phyloP scores from a whole-genome alignment of 495 filamentous ascomycete genomes.

The Podospora didyma region DNA sequence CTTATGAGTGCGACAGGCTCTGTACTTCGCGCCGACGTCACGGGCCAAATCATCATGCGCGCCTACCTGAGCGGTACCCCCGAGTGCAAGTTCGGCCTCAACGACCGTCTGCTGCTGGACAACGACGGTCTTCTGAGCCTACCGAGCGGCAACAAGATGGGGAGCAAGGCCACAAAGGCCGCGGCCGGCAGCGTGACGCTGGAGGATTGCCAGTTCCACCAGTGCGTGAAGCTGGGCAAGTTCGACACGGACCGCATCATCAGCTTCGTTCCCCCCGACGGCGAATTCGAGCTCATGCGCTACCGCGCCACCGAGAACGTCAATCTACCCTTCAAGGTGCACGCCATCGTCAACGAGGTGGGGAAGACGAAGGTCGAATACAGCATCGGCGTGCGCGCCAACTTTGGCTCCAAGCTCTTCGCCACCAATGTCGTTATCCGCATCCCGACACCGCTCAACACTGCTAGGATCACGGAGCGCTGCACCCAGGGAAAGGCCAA shows the following conservation, averaged over 20 bases:
- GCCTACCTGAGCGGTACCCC: conserved; percentile 95
- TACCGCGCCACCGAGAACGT: conserved; percentile 99
- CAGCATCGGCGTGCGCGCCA: conserved; percentile 94
- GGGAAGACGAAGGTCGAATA: conserved; percentile 98
- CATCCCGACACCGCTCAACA: conserved; percentile 95
- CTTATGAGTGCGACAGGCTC: conserved; percentile 96
- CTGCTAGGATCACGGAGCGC: conserved; percentile 88
- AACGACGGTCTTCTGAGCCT: conserved; percentile 61
- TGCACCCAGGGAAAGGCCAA: conserved; percentile 95
- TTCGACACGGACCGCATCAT: conserved; percentile 98
- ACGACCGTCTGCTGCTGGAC: conserved; percentile 90
- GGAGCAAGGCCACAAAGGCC: conserved; percentile 85
- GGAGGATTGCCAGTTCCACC: conserved; percentile 98
- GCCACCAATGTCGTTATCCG: conserved; percentile 96
- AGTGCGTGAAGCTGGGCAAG: conserved; percentile 96
- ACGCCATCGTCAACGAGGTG: conserved; percentile 96
- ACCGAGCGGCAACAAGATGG: conserved; percentile 66
- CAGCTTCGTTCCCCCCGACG: conserved; percentile 95
- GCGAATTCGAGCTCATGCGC: conserved; percentile 98
- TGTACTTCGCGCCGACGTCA: conserved; percentile 94
- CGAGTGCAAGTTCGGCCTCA: conserved; percentile 99
- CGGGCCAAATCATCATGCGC: conserved; percentile 97
- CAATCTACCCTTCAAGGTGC: conserved; percentile 97
- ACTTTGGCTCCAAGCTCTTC: conserved; percentile 94
- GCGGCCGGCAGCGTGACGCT: conserved; percentile 94